These are phyloP conservation scores for Neoconidiobolus thromboides DNA, from an alignment of 371 early-diverging fungal species.

Conservation along the genomic window DNA sequence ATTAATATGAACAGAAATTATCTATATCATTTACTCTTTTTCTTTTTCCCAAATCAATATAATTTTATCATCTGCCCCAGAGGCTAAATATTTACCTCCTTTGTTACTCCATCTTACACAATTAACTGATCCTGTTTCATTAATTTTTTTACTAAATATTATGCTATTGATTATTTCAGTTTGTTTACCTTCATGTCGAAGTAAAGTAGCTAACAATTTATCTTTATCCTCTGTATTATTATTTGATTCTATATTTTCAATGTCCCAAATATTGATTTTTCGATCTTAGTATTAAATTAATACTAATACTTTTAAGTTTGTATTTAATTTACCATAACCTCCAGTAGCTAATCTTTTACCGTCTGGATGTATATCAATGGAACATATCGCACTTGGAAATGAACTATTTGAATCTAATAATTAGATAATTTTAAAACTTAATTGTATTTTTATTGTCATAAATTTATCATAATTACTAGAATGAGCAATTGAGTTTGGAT, in stretches of 20 bases:
- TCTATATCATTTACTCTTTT: neutral
- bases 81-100: slow-evolving; percentile 60
- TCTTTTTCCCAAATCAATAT: slow-evolving; percentile 84
- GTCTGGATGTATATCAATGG: neutral
- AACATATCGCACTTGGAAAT: neutral
- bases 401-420: no score
- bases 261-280: neutral
- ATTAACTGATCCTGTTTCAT: slow-evolving; percentile 54
- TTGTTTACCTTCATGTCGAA: neutral
- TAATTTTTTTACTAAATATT: neutral
- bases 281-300: neutral
- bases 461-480: no score
- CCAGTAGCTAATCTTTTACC: neutral
- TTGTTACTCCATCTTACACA: slow-evolving; percentile 73
- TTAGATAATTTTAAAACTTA: no score
- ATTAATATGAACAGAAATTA: no score
- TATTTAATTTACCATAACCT: neutral
- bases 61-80: slow-evolving; percentile 73
- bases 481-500: no score
- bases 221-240: neutral
- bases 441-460: no score
- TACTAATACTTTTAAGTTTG: neutral
- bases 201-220: neutral
- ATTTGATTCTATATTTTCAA: neutral
- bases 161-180: neutral